Percentiles rank a stretch among this genome's conserved stretches.
These are phyloP conservation scores for Pecoramyces ruminantium DNA, from an alignment of 192 early-diverging fungal genomes.

Conservation along the genomic window DNA sequence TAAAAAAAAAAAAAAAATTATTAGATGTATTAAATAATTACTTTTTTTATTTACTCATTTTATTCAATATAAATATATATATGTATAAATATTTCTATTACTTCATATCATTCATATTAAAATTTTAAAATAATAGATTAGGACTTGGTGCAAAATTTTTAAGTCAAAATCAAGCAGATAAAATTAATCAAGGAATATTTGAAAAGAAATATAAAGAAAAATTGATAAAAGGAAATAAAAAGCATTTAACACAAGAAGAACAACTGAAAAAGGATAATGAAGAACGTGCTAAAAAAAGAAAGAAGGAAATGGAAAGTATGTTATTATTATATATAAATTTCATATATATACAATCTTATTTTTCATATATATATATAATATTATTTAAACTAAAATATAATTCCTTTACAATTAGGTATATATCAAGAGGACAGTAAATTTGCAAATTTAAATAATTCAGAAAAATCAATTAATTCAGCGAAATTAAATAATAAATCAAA, in stretches of 20 bases:
- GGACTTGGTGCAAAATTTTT: not conserved
- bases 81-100: too few species aligned
- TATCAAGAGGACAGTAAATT: not conserved
- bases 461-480: not conserved
- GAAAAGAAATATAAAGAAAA: not conserved
- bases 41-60: too few species aligned
- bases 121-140: not conserved
- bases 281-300: not conserved
- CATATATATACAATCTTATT: too few species aligned
- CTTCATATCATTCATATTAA: too few species aligned
- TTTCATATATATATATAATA: too few species aligned
- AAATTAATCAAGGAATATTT: not conserved
- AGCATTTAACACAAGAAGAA: not conserved
- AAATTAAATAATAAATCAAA: not conserved
- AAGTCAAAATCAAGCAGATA: not conserved
- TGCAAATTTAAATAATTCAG: not conserved
- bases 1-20: too few species aligned
- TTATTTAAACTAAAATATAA: too few species aligned
- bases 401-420: not conserved
- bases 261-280: not conserved
- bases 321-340: too few species aligned
- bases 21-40: too few species aligned
- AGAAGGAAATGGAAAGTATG: not conserved
- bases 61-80: too few species aligned
- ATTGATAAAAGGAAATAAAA: not conserved